Base-by-base conservation (phyloP, 2,329 filamentous ascomycete genomes). In the Paramyrothecium roridum region DNA sequence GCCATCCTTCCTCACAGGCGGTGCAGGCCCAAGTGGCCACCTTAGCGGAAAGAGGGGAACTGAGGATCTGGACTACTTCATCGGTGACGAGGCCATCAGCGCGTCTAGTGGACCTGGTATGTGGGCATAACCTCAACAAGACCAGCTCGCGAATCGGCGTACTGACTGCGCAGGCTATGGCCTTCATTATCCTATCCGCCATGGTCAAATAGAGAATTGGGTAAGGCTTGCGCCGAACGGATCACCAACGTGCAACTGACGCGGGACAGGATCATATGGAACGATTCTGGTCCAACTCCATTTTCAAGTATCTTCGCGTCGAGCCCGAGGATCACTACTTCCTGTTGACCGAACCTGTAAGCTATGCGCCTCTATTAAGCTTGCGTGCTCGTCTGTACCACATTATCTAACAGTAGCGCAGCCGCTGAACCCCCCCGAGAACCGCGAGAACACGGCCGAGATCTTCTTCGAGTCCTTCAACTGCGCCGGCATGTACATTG, bases 381-480 rank as follows among this genome's bases (percentile, higher is more conserved):
- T 48, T 48, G 46, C n/a, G n/a, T n/a, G n/a, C 26, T 30, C 21
- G 55, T 49, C 16, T 46, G 17, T 33, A 45, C 48, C 66, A 48
- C 26, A 30, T 37, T 52, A 17, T 17, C 55, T 55, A 55, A 65
- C 26, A 61, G 49, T 16, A 16, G 19, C 43, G 54, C 54, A 96
- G 90, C 95, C 95, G 61, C 83, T 99, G 70, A 99, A 99, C 75
- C 95, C 95, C 37, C 95, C 95, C 26, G 95, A 99, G 78, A 98
- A 99, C 76, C 92, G 95, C 70, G 95, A 99, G 76, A 97, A 96
- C 73, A 98, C 95, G 23, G 95, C 95, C 73, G 95, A 99, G 74
- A 99, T 99, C 67, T 93, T 99, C 78, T 99, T 99, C 85, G 95
- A 99, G 88, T 99, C 95, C 71, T 99, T 99, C 89, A 98, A 99